Conservation (phyloP, 129 eudicot species). For the Glebionis coronaria region DNA sequence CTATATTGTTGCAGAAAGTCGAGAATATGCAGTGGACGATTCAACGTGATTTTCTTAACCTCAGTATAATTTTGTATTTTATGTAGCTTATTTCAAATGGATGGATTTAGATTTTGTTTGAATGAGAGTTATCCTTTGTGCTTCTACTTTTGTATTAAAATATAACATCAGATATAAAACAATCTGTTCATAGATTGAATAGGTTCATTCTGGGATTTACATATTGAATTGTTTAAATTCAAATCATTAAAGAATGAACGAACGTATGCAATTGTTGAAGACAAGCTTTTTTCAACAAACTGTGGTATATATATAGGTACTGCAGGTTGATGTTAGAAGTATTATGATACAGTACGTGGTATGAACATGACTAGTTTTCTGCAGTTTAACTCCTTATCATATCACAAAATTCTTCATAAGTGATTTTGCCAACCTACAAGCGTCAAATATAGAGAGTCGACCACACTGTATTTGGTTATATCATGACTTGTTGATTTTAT, state of each 20-base stretch:
- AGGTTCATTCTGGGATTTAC: neutral
- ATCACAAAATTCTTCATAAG: too few relatives aligned
- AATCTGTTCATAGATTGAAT: too few relatives aligned
- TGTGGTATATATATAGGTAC: neutral
- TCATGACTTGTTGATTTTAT: too few relatives aligned
- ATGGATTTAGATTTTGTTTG: neutral
- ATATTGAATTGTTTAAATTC: neutral
- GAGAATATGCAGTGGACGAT: constrained; percentile 99
- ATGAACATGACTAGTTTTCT: neutral
- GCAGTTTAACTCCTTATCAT: constrained; percentile 20
- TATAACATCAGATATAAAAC: too few relatives aligned
- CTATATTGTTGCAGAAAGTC: constrained; percentile 32
- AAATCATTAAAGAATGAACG: neutral
- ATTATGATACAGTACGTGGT: neutral
- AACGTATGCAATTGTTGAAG: neutral
- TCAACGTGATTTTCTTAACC: constrained; percentile 31
- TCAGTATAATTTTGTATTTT: neutral
- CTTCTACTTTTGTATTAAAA: neutral
- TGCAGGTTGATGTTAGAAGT: neutral
- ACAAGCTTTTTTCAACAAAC: neutral
- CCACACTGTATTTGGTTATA: too few relatives aligned
- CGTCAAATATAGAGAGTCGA: too few relatives aligned
- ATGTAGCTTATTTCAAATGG: constrained; percentile 8
- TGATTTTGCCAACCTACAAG: too few relatives aligned
- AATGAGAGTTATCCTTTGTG: neutral